phyloP scores from a whole-genome alignment of 176 grass and related monocot species.

The Secale cereale region DNA sequence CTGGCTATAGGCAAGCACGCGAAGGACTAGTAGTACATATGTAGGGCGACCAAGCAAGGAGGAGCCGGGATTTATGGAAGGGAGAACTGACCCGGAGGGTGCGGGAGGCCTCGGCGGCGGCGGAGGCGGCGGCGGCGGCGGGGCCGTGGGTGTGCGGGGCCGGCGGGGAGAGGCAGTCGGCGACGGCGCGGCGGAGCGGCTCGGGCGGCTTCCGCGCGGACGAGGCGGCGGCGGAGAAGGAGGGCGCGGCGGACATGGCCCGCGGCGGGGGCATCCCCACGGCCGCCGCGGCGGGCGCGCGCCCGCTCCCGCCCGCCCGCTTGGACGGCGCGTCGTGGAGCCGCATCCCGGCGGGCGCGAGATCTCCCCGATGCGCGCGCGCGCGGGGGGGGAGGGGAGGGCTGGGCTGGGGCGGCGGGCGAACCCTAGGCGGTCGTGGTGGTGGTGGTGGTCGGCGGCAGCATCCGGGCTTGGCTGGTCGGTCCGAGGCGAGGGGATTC shows the following conservation, averaged over 20 bases:
- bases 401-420: neutral
- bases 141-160: slow-evolving; percentile 66
- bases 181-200: slow-evolving; percentile 83
- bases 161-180: slow-evolving; percentile 87
- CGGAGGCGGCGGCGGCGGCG: slow-evolving; percentile 42
- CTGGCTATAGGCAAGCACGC: neutral
- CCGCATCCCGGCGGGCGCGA: slow-evolving; percentile 34
- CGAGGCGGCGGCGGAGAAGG: slow-evolving; percentile 27
- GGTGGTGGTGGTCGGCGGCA: neutral
- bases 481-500: neutral
- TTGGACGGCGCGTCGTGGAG: slow-evolving; percentile 49
- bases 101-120: slow-evolving; percentile 65
- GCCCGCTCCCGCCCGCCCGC: slow-evolving; percentile 33
- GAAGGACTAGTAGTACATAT: neutral
- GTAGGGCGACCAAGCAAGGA: neutral
- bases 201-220: slow-evolving; percentile 67
- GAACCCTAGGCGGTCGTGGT: neutral
- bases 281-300: slow-evolving; percentile 4
- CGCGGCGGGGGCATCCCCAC: slow-evolving; percentile 28
- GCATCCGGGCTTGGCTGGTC: neutral
- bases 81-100: slow-evolving; percentile 62
- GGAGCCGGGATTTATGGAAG: neutral
- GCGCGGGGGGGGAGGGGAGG: neutral
- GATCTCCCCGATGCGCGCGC: neutral
- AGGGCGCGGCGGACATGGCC: slow-evolving; percentile 32